Conservation (phyloP, 805 yeast species). For the Peterozyma xylosa region DNA sequence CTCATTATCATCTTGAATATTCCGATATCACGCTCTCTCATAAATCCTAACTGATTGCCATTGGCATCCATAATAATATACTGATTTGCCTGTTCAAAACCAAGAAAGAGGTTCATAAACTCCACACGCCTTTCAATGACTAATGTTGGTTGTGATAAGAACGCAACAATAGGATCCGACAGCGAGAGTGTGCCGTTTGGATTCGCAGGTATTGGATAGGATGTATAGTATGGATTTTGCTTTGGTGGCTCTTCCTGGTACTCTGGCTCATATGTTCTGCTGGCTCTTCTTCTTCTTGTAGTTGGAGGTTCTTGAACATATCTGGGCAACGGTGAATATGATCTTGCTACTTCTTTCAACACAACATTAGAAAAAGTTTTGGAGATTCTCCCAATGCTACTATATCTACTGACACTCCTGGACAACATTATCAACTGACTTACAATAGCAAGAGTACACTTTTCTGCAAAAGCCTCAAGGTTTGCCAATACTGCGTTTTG, state of each 20-base stretch:
- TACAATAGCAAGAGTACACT: too few relatives aligned
- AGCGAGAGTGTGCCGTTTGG: slow-evolving; percentile 43
- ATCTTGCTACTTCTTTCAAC: not conserved
- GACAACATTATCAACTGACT: too few relatives aligned
- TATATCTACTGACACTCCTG: too few relatives aligned
- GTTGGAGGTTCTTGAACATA: not conserved
- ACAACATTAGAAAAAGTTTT: not conserved
- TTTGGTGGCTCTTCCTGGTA: not conserved
- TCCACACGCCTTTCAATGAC: slow-evolving; percentile 87
- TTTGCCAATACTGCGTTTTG: too few relatives aligned
- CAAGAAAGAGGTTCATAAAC: slow-evolving; percentile 77
- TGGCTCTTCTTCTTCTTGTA: not conserved
- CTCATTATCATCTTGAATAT: slow-evolving; percentile 63
- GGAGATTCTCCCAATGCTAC: too few relatives aligned
- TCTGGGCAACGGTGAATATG: slow-evolving; percentile 4
- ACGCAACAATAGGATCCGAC: slow-evolving; percentile 50
- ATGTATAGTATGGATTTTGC: not conserved
- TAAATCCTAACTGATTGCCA: slow-evolving; percentile 72
- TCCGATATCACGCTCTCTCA: slow-evolving; percentile 77
- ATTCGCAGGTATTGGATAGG: slow-evolving; percentile 20
- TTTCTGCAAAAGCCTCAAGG: too few relatives aligned
- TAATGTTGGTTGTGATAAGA: slow-evolving; percentile 73
- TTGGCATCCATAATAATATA: slow-evolving; percentile 65
- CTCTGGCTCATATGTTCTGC: too few relatives aligned
- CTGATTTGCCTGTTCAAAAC: slow-evolving; percentile 86